These are phyloP conservation scores for Zychaea mexicana DNA, from an alignment of 371 early-diverging fungal species.

Conservation along the genomic window DNA sequence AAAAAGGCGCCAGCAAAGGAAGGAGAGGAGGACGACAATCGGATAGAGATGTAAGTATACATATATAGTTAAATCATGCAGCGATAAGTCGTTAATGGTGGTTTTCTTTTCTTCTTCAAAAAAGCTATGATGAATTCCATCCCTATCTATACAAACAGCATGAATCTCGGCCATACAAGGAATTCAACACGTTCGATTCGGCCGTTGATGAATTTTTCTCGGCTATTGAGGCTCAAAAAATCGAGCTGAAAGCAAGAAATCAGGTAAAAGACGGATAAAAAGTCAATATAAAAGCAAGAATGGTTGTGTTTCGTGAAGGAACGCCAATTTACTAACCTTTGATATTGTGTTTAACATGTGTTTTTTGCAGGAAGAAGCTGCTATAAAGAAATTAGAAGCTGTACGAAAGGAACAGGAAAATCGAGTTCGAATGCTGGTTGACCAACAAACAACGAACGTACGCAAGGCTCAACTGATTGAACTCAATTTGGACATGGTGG, in stretches of 20 bases:
- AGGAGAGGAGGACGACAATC: conserved; percentile 42
- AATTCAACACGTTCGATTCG: conserved; percentile 76
- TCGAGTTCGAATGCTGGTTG: conserved; percentile 75
- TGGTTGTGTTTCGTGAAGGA: no score
- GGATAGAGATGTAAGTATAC: conserved; percentile 50
- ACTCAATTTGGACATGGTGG: conserved; percentile 79
- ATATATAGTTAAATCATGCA: neutral
- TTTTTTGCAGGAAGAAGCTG: conserved; percentile 68
- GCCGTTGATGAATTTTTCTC: conserved; percentile 94
- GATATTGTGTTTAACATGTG: no score
- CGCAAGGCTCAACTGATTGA: conserved; percentile 85
- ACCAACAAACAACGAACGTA: conserved; percentile 64
- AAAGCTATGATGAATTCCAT: conserved; percentile 86
- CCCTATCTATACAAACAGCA: conserved; percentile 84
- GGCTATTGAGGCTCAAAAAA: conserved; percentile 85
- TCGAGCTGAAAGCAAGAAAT: conserved; percentile 67
- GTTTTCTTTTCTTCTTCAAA: neutral
- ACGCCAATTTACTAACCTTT: no score
- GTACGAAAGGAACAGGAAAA: conserved; percentile 80
- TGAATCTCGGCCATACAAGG: conserved; percentile 45
- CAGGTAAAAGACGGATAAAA: conserved; percentile 31
- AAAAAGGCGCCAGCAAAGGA: conserved; percentile 37
- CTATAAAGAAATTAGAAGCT: conserved; percentile 80
- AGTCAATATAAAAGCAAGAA: no score
- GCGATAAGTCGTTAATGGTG: no score